phyloP scores from a whole-genome alignment of 805 yeast species.

The Vanderwaltozyma polyspora region DNA sequence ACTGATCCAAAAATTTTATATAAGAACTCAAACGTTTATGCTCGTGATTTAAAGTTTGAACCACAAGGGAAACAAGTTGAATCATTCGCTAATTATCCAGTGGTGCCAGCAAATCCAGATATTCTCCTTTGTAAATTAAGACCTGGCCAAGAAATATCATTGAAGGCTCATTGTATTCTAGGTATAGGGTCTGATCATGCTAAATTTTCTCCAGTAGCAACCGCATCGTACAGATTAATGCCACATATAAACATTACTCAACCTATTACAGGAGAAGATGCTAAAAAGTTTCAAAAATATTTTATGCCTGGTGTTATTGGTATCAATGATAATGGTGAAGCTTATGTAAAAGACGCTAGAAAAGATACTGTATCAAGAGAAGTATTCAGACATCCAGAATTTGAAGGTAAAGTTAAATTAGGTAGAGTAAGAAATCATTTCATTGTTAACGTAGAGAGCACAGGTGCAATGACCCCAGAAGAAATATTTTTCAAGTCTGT shows the following conservation, averaged over 20 bases:
- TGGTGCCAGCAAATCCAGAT: slow-evolving; percentile 76
- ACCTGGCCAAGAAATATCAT: slow-evolving; percentile 92
- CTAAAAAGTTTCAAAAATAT: slow-evolving; percentile 72
- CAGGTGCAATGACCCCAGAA: slow-evolving; percentile 95
- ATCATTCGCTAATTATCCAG: slow-evolving; percentile 53
- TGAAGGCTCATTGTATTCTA: slow-evolving; percentile 80
- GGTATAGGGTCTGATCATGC: slow-evolving; percentile 96
- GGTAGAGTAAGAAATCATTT: slow-evolving; percentile 91
- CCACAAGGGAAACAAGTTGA: slow-evolving; percentile 84
- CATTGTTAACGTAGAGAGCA: slow-evolving; percentile 85
- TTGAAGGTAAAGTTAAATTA: slow-evolving; percentile 75
- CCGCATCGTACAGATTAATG: slow-evolving; percentile 88
- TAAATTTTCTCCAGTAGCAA: slow-evolving; percentile 92
- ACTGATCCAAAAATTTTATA: slow-evolving; percentile 78
- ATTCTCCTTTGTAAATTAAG: slow-evolving; percentile 83
- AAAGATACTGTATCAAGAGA: slow-evolving; percentile 95
- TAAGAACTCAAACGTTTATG: slow-evolving; percentile 78
- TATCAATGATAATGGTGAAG: slow-evolving; percentile 53
- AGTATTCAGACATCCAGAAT: slow-evolving; percentile 87
- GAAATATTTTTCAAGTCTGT: slow-evolving; percentile 90
- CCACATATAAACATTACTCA: slow-evolving; percentile 72
- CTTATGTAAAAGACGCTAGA: slow-evolving; percentile 79
- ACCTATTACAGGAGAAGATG: slow-evolving; percentile 68
- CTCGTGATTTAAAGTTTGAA: slow-evolving; percentile 77
- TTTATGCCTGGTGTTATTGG: slow-evolving; percentile 91